These are phyloP conservation scores for Phytomonas francai DNA, from an alignment of 208 protist species.

Conservation along the genomic window DNA sequence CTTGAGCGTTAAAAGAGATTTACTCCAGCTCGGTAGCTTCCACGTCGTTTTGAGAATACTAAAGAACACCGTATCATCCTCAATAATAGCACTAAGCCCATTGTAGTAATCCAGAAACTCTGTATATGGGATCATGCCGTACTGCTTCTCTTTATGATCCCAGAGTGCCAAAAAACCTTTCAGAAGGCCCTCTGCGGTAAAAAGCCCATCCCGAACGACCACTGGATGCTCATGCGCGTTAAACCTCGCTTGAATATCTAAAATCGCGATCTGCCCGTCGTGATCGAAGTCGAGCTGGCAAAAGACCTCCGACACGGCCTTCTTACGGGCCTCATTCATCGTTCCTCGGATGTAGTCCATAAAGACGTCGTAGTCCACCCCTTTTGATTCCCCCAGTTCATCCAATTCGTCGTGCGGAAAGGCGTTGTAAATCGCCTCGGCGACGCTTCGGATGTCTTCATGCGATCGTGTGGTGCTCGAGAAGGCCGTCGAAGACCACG, in stretches of 20 bases:
- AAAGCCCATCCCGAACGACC: constrained; percentile 62
- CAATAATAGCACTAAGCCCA: constrained; percentile 82
- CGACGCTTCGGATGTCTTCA: constrained; percentile 24
- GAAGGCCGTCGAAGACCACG: background rate
- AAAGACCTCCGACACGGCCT: constrained; percentile 70
- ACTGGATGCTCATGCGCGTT: constrained; percentile 80
- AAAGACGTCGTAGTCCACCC: constrained; percentile 81
- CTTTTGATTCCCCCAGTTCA: constrained; percentile 8
- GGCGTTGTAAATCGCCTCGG: constrained; percentile 40
- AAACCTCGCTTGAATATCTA: constrained; percentile 74
- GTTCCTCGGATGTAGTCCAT: constrained; percentile 79
- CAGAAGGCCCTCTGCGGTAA: constrained; percentile 68
- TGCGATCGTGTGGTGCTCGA: constrained; percentile 16
- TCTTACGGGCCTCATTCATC: constrained; percentile 80
- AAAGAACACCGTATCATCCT: constrained; percentile 76
- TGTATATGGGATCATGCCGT: constrained; percentile 69
- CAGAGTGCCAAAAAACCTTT: constrained; percentile 80
- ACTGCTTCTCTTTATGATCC: constrained; percentile 74
- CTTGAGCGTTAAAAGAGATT: background rate
- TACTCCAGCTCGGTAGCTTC: constrained; percentile 59
- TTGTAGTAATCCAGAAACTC: constrained; percentile 93
- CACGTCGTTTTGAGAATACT: constrained; percentile 76
- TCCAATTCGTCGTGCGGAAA: constrained; percentile 59
- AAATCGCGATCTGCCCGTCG: constrained; percentile 66
- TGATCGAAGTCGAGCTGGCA: constrained; percentile 73